Evolutionary conservation across 306 rosid species (phyloP), one percentile per base, ranked within the genome.

Genomic region (Pyrus bretschneideri): DNA sequence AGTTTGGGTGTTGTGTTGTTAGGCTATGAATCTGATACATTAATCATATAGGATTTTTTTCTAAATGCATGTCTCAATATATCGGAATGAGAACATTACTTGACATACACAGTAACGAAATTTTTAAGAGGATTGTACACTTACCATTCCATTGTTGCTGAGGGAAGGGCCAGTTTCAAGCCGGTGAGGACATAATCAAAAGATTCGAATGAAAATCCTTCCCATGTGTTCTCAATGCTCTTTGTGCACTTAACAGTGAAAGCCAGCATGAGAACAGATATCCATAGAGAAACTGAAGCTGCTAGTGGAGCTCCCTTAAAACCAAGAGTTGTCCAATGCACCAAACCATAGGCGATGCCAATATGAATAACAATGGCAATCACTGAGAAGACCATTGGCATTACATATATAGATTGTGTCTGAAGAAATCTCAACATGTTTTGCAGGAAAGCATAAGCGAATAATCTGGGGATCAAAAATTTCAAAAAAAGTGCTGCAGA

Each of bases 121-220:
- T 1, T 11, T 1, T 3, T 54, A 15, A 15, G 14, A 40, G 31
- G 22, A 21, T 33, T 54, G 54, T 58, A 55, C 15, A 72, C 92
- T 87, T 30, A 90, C 96, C 98, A 90, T 22, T 90, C 86, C 97
- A 90, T 91, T 55, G 89, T 89, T 1, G 91, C 92, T 30, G 96
- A 93, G 22, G 96, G 90, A 25, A 93, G 65, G 66, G 96, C 88
- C 17, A 93, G 87, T 87, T 84, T 93, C 63, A 93, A 75, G 79
- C 78, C 77, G 8, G 81, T 55, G 9, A 87, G 8, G 40, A 93
- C 31, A 10, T 80, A 84, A 74, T 33, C 4, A 46, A 90, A 81
- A 8, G 93, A 81, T 19, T 87, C 80, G 17, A 38, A n/a, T 23
- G 98, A 91, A 83, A 94, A 86, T 23, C 96, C 98, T 40, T 51